These are phyloP conservation scores for Fusarium subglutinans DNA, from an alignment of 2,329 filamentous ascomycete species.

Conservation along the genomic window DNA sequence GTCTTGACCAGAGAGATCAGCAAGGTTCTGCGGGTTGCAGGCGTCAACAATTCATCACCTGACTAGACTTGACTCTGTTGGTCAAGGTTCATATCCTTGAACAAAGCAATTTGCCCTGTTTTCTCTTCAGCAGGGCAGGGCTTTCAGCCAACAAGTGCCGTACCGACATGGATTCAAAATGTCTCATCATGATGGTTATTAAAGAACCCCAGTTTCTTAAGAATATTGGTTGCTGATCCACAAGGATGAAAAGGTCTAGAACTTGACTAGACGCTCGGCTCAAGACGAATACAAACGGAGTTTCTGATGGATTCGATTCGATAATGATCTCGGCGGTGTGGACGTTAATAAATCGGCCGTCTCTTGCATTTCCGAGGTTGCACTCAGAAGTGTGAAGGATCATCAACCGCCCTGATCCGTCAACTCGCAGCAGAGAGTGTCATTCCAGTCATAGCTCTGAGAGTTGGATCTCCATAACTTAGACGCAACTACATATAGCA, in stretches of 20 bases:
- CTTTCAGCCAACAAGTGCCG: constrained; percentile 26
- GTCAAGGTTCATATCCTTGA: not conserved
- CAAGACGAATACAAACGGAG: not conserved
- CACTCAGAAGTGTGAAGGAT: constrained; percentile 5
- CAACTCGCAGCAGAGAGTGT: not conserved
- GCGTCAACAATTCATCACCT: constrained; percentile 41
- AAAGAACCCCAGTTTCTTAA: constrained; percentile 26
- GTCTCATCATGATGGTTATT: constrained; percentile 12
- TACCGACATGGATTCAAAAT: constrained; percentile 14
- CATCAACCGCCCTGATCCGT: constrained; percentile 8
- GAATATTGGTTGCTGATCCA: constrained; percentile 6
- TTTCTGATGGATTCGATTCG: not conserved
- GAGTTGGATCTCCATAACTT: not conserved
- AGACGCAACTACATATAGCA: not conserved
- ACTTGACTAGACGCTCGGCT: constrained; percentile 7
- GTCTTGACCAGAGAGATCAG: not conserved
- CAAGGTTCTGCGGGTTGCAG: constrained; percentile 33
- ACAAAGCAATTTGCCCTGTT: not conserved
- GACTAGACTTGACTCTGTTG: constrained; percentile 37
- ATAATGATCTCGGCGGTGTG: constrained; percentile 9
- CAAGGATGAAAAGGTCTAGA: constrained; percentile 28
- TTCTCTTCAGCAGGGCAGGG: not conserved
- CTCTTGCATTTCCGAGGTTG: constrained; percentile 14
- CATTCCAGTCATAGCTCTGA: not conserved
- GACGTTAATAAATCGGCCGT: constrained; percentile 2